Conservation (phyloP, 352 stramenopile species). For the Phytophthora aleatoria region DNA sequence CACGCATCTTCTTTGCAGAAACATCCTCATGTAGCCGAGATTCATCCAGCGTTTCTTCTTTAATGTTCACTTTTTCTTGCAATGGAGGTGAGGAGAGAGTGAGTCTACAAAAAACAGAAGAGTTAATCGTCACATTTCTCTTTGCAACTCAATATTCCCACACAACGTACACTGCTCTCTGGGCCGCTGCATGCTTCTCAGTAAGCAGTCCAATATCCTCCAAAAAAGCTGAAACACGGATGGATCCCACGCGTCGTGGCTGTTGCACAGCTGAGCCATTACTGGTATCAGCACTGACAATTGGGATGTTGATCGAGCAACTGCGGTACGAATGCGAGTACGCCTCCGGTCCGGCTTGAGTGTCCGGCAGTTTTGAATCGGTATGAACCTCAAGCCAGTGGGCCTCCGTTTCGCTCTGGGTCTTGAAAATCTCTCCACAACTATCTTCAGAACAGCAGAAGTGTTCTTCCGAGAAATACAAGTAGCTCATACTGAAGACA, state of each 20-base stretch:
- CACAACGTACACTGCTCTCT: slow-evolving; percentile 9
- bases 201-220: slow-evolving; percentile 39
- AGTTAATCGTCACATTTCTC: neutral
- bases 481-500: slow-evolving; percentile 76
- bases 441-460: slow-evolving; percentile 45
- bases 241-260: slow-evolving; percentile 27
- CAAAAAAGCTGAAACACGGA: slow-evolving; percentile 42
- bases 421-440: slow-evolving; percentile 45
- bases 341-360: slow-evolving; percentile 13
- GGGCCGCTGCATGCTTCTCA: neutral
- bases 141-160: neutral
- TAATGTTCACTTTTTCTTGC: slow-evolving; percentile 14
- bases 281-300: slow-evolving; percentile 30
- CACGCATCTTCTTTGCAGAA: neutral
- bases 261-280: slow-evolving; percentile 3
- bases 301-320: slow-evolving; percentile 66
- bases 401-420: slow-evolving; percentile 24
- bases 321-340: slow-evolving; percentile 43
- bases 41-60: neutral
- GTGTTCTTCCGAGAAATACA: slow-evolving; percentile 65
- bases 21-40: neutral
- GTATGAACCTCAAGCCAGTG: slow-evolving; percentile 52
- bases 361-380: slow-evolving; percentile 16
- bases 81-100: slow-evolving; percentile 1
- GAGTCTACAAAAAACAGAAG: slow-evolving; percentile 10